Conservation (phyloP, 2,329 filamentous ascomycete species). For the Pseudogymnoascus sp. region DNA sequence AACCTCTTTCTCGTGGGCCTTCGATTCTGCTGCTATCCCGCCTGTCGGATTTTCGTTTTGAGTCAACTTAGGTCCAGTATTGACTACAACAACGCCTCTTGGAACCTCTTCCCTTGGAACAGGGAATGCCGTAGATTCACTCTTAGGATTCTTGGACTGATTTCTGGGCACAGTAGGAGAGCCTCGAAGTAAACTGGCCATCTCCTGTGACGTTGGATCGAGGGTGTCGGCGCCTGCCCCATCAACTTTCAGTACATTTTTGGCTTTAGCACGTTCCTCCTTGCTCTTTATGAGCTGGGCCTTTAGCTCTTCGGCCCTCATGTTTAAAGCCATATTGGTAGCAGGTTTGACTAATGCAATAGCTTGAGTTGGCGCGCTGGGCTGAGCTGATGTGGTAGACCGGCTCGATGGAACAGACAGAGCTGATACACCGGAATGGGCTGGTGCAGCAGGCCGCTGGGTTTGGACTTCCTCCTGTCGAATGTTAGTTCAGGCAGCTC, state of each 20-base stretch:
- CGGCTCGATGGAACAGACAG: neutral
- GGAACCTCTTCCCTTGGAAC: neutral
- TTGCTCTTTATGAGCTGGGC: constrained; percentile 23
- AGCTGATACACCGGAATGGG: neutral
- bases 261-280: constrained; percentile 13
- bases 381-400: constrained; percentile 12
- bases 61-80: neutral
- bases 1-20: neutral
- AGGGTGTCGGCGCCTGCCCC: neutral
- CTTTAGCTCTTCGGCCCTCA: constrained; percentile 26
- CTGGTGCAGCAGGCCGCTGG: constrained; percentile 19
- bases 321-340: constrained; percentile 16
- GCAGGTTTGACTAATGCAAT: constrained; percentile 12
- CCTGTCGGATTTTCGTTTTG: neutral
- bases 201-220: neutral
- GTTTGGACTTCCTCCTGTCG: constrained; percentile 10
- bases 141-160: neutral
- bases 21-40: neutral
- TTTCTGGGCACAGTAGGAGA: neutral
- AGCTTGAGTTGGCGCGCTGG: constrained; percentile 13
- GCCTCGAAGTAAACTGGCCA: neutral
- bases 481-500: neutral
- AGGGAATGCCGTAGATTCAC: neutral
- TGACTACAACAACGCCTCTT: neutral
- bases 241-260: neutral